Conservation (phyloP, 1,284 basidiomycete genomes). For the Mycena sp. region DNA sequence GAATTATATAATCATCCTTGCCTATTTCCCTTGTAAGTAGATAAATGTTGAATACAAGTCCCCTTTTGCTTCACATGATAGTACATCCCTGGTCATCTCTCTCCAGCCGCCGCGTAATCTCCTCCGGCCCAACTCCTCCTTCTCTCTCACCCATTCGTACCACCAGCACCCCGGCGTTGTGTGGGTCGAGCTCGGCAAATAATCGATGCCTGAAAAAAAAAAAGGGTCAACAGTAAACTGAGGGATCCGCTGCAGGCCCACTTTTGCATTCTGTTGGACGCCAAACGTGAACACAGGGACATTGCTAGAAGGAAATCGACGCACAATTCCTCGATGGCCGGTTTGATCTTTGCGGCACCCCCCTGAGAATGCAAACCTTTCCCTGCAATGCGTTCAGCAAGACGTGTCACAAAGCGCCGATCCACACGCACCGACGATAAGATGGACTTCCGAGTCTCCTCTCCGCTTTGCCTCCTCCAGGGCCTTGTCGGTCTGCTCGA, state of each 20-base stretch:
- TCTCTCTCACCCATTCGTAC: conserved; percentile 71
- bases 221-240: not conserved
- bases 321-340: conserved; percentile 92
- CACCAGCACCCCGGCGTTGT: conserved; percentile 88
- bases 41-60: not conserved
- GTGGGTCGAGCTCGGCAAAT: conserved; percentile 80
- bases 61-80: conserved; percentile 72
- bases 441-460: conserved; percentile 76
- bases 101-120: conserved; percentile 66
- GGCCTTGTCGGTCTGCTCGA: conserved; percentile 73
- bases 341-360: conserved; percentile 89
- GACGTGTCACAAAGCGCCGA: not conserved
- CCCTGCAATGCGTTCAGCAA: conserved; percentile 48
- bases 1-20: too few relatives aligned
- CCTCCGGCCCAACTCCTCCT: conserved; percentile 63
- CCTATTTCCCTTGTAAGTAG: too few relatives aligned
- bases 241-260: not conserved
- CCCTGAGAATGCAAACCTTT: conserved; percentile 90
- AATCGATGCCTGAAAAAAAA: conserved; percentile 44
- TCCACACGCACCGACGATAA: conserved; percentile 82
- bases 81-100: conserved; percentile 67
- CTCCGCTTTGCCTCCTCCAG: conserved; percentile 73
- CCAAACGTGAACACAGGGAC: not conserved
- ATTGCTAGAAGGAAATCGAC: conserved; percentile 59
- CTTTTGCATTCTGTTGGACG: conserved; percentile 13